Percentiles rank a stretch among this genome's conserved stretches.
Conservation (phyloP, 345 rosid genomes). For the Bruguiera gymnorhiza region DNA sequence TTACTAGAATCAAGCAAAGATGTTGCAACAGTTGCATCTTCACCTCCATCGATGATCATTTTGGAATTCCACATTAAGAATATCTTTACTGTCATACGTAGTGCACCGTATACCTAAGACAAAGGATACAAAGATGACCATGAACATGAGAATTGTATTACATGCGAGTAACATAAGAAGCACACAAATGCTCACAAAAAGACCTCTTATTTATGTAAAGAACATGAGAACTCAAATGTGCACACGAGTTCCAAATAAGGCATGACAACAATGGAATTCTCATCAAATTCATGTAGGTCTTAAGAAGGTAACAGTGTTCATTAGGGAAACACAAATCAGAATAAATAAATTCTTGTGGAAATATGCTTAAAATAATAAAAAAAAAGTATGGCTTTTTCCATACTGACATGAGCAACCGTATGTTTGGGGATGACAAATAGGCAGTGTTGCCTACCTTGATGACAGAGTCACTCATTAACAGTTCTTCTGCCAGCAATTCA, state of each 20-base stretch:
- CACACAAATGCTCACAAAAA: background rate
- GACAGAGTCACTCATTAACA: constrained; percentile 91
- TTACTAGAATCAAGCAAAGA: constrained; percentile 93
- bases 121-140: constrained; percentile 4
- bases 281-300: background rate
- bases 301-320: background rate
- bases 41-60: constrained; percentile 89
- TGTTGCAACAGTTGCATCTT: constrained; percentile 70
- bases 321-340: too few relatives aligned
- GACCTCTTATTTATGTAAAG: too few relatives aligned
- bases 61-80: constrained; percentile 95
- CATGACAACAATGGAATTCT: background rate
- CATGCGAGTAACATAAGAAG: background rate
- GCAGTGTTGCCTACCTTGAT: constrained; percentile 53
- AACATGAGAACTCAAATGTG: too few relatives aligned
- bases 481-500: constrained; percentile 93
- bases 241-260: constrained; percentile 10
- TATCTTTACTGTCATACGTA: constrained; percentile 93
- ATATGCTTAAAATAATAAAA: background rate
- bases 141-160: constrained; percentile 11
- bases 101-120: constrained; percentile 85
- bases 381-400: background rate
- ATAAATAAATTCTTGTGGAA: background rate
- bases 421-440: background rate
- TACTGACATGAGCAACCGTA: background rate